Evolutionary conservation across 352 stramenopile genomes (phyloP), one percentile per base, ranked within the genome.

Genomic region (Elongisporangium anandrum): DNA sequence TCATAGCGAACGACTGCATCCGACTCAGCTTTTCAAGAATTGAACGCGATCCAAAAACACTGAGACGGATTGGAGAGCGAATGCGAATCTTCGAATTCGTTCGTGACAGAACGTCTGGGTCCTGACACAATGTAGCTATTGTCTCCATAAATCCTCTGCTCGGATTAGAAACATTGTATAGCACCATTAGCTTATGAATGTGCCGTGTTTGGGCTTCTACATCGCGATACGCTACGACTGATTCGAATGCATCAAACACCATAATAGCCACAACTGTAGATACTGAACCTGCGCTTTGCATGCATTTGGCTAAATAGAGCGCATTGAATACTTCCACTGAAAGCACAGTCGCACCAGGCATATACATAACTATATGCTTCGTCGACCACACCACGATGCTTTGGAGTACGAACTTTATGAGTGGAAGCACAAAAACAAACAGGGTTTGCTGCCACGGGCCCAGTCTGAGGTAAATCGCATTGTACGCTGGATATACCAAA

Each of bases 241-340:
- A 45, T 45, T 45, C 34, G 13, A 45, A 17, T 17, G 34, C 34
- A 17, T 73, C 61, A 1, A 47, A 48, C 0, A 51, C 51, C 50
- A 66, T 64, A 0, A 73, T 21, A 6, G 64, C 9, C 4, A 54
- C 16, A 15, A 60, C 68, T 1, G 63, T 70, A 20, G 65, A 56
- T 1, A 50, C 26, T 21, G 65, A 75, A 0, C 57, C 58, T 2
- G 69, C 38, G 26, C 49, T 69, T 59, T 75, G 68, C 71, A 77
- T 73, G 45, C 64, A 77, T n/a, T 64, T 70, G 1, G 61, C 59
- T 3, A 70, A 58, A 19, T 73, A 76, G 1, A 80, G 56, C 2
- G 65, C 67, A 41, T 68, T 70, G 45, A 71, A 73, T 1, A 72
- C 17, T 16, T 70, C 70, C 8, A 73, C 56, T 0, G 60, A 63